Percentiles rank a stretch among this genome's conserved stretches.
Conservation (phyloP, 768 basidiomycete genomes). For the Austroboletus festivus region DNA sequence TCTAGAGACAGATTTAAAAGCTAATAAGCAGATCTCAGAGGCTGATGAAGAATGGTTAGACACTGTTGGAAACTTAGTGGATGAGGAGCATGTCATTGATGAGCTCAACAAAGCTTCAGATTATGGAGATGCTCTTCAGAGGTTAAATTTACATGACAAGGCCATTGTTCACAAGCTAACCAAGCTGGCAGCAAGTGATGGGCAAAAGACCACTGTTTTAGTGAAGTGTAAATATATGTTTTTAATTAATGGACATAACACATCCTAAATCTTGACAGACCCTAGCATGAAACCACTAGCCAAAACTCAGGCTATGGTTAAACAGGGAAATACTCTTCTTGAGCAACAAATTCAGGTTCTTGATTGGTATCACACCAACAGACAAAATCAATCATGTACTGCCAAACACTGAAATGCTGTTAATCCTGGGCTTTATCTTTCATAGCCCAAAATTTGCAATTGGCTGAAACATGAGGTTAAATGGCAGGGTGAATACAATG, state of each 20-base stretch:
- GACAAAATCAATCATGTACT: no score
- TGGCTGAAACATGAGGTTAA: conserved; percentile 29
- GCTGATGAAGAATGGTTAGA: not conserved
- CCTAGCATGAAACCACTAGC: no score
- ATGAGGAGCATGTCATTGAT: not conserved
- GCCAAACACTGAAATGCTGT: no score
- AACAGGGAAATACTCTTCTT: no score
- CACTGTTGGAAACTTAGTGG: not conserved
- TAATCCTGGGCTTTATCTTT: no score
- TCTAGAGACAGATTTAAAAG: not conserved
- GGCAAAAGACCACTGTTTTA: conserved; percentile 7
- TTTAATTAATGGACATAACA: no score
- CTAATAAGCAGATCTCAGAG: not conserved
- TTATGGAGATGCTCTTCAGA: not conserved
- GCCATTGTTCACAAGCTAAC: not conserved
- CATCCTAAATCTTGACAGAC: no score
- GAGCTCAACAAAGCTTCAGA: not conserved
- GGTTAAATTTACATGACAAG: not conserved
- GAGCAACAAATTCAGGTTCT: no score
- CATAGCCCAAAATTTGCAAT: no score
- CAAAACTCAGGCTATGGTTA: no score
- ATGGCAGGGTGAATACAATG: not conserved
- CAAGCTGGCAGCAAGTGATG: not conserved
- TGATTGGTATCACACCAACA: no score
- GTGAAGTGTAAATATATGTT: no score